These are phyloP conservation scores for Candida piceae DNA, from an alignment of 805 yeast genomes.

Conservation along the genomic window DNA sequence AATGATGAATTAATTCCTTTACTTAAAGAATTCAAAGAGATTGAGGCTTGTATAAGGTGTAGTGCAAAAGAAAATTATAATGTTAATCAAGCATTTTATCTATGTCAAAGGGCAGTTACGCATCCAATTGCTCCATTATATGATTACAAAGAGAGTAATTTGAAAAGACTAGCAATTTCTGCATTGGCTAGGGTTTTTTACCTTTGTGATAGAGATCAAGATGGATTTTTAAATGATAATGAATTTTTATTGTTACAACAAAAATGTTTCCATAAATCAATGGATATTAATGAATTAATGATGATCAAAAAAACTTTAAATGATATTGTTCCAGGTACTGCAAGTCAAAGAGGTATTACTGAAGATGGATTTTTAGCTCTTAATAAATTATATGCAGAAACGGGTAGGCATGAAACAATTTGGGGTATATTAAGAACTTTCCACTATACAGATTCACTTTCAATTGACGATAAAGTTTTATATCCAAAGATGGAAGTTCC, in stretches of 20 bases:
- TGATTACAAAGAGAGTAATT: slow-evolving; percentile 81
- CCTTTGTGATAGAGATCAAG: slow-evolving; percentile 85
- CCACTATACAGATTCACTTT: slow-evolving; percentile 87
- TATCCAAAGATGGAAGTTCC: slow-evolving; percentile 77
- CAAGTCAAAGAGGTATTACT: slow-evolving; percentile 50
- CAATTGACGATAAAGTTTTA: slow-evolving; percentile 74
- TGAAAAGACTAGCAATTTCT: slow-evolving; percentile 69
- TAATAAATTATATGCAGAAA: slow-evolving; percentile 79
- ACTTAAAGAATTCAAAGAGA: slow-evolving; percentile 86
- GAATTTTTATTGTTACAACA: slow-evolving; percentile 69
- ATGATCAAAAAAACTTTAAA: slow-evolving; percentile 36
- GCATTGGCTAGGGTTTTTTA: slow-evolving; percentile 82
- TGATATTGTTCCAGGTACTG: slow-evolving; percentile 24
- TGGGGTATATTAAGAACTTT: slow-evolving; percentile 92
- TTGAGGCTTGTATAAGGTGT: slow-evolving; percentile 85
- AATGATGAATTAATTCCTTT: slow-evolving; percentile 83
- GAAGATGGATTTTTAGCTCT: slow-evolving; percentile 71
- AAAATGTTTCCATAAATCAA: slow-evolving; percentile 62
- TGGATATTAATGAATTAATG: slow-evolving; percentile 43
- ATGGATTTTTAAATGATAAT: slow-evolving; percentile 66
- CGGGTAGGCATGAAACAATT: slow-evolving; percentile 92
- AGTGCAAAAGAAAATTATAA: slow-evolving; percentile 82
- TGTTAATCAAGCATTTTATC: slow-evolving; percentile 85
- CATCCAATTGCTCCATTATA: slow-evolving; percentile 91
- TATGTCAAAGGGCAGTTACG: slow-evolving; percentile 89